These are phyloP conservation scores for Microthlaspi erraticum DNA, from an alignment of 345 rosid genomes.

Conservation along the genomic window DNA sequence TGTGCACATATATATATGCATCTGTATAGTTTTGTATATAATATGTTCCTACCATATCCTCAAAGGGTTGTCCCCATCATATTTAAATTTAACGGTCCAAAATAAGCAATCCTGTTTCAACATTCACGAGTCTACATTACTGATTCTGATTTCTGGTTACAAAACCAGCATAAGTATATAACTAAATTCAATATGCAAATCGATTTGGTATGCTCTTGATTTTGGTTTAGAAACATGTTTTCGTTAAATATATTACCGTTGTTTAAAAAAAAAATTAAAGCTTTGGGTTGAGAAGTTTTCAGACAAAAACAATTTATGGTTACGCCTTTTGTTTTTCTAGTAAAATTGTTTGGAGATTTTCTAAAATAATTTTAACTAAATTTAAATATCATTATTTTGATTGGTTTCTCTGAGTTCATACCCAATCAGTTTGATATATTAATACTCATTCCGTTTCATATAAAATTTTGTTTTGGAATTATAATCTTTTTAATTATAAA, in stretches of 20 bases:
- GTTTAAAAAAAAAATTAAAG: not conserved
- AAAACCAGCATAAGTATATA: not conserved
- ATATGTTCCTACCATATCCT: slow-evolving; percentile 39
- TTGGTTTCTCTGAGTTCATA: not conserved
- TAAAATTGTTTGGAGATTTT: not conserved
- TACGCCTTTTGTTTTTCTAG: too few species aligned
- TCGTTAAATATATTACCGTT: not conserved
- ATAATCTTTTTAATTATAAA: too few species aligned
- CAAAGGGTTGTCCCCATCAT: slow-evolving; percentile 34
- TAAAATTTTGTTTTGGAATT: too few species aligned
- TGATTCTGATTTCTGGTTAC: slow-evolving; percentile 19
- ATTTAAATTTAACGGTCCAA: slow-evolving; percentile 35
- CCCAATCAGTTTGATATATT: not conserved
- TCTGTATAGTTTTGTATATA: slow-evolving; percentile 27
- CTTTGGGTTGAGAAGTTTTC: not conserved
- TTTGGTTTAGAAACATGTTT: not conserved
- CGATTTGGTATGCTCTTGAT: not conserved
- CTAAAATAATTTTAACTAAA: not conserved
- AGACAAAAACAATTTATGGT: too few species aligned
- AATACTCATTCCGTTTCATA: not conserved
- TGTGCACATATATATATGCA: slow-evolving; percentile 24
- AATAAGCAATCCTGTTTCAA: slow-evolving; percentile 31
- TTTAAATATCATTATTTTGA: not conserved
- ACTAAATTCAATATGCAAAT: slow-evolving; percentile 10
- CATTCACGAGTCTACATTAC: slow-evolving; percentile 33